Percentiles rank a stretch among this genome's conserved stretches.
Conservation (phyloP, 2,329 filamentous ascomycete species). For the Gaeumannomyces tritici region DNA sequence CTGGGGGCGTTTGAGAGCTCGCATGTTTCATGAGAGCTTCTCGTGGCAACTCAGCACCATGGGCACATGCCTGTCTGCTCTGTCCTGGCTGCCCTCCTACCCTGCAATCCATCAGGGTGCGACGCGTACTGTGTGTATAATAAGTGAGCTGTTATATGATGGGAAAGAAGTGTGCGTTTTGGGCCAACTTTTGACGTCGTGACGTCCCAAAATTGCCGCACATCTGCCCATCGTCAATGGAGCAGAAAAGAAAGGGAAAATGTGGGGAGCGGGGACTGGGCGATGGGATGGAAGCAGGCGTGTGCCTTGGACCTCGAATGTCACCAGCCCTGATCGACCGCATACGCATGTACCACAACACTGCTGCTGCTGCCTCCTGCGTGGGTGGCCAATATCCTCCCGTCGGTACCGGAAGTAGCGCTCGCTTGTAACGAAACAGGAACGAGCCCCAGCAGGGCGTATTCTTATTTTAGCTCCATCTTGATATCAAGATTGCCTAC, state of each 20-base stretch:
- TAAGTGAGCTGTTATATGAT: background rate
- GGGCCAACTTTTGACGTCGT: background rate
- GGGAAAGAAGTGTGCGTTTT: no score
- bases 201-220: background rate
- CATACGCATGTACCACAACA: no score
- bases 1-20: background rate
- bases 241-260: constrained; percentile 10
- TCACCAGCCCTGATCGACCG: no score
- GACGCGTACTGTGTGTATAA: background rate
- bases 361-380: no score
- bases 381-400: no score
- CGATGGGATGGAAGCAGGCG: constrained; percentile 12
- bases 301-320: background rate
- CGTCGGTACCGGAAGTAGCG: background rate
- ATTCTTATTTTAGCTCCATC: background rate
- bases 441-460: background rate
- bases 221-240: no score
- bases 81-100: no score
- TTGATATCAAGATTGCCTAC: no score
- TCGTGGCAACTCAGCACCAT: background rate
- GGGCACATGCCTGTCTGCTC: background rate
- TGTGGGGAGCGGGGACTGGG: constrained; percentile 26
- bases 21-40: background rate
- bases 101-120: no score
- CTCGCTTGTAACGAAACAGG: no score